Base-by-base conservation (phyloP, 192 early-diverging fungal species). In the Thoreauomyces humboldtii region DNA sequence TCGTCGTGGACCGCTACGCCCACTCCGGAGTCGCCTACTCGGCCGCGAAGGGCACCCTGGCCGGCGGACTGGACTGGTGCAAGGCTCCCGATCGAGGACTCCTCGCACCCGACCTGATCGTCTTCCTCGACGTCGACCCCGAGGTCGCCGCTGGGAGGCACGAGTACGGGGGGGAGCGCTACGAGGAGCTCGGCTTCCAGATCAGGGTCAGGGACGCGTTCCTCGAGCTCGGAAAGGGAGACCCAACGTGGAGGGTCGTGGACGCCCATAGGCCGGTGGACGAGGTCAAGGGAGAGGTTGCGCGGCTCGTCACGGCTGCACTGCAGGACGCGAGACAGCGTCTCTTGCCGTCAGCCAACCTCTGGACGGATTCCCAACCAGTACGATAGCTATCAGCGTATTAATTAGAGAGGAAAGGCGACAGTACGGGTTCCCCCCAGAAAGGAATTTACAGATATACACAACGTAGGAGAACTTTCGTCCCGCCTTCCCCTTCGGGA, bases 11-110 rank as follows among this genome's bases (percentile, higher is more conserved):
- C 73, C 81, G 97, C 41, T 99, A 99, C 73, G 91, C 93, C 0
- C 98, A 92, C 65, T 97, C 95, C 0, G 97, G 97, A 9, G 90
- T 93, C 5, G 92, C 91, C 1, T 99, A 91, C 65, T 90, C 92
- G 0, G 85, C 87, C 15, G 92, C 94, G 42, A 97, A 98, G 75
- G 87, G 85, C 72, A 17, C 32, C 6, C n/a, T 42, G 15, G 9
- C 32, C 44, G 35, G n/a, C 33, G 84, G 89, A 59, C 70, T 91
- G 34, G 73, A 82, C n/a, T 98, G 95, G 95, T 96, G 95, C 73
- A 89, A 85, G 73, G 68, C 77, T 1, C 86, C 89, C 12, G 97
- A 99, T 72, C 73, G 82, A 24, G 95, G 95, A 0, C 75, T 99
- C 19, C 64, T 92, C 0, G 75, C 77, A 4, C 96, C 96, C 17